Conservation (phyloP, 768 basidiomycete species). For the Gymnopilus dilepis region DNA sequence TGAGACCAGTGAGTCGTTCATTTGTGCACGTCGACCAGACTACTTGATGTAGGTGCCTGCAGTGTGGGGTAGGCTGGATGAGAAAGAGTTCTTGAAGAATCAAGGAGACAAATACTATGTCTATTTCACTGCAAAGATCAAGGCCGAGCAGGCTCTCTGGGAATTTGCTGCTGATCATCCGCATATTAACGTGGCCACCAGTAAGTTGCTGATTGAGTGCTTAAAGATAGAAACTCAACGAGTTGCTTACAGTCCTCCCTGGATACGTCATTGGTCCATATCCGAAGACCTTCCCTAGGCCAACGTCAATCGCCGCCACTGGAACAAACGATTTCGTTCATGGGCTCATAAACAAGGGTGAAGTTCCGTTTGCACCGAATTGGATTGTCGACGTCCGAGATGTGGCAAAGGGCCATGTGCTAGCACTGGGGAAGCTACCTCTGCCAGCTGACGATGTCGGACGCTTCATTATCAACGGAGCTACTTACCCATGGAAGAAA, state of each 20-base stretch:
- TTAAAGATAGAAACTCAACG: background rate
- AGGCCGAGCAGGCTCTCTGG: conserved; percentile 49
- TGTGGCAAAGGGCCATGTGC: conserved; percentile 40
- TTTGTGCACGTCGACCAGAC: background rate
- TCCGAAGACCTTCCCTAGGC: conserved; percentile 36
- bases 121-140: conserved; percentile 47
- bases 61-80: conserved; percentile 41
- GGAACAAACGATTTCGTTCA: conserved; percentile 38
- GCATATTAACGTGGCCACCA: conserved; percentile 42
- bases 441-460: conserved; percentile 28
- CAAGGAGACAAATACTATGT: conserved; percentile 34
- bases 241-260: conserved; percentile 35
- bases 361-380: conserved; percentile 27
- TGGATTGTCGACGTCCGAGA: conserved; percentile 43
- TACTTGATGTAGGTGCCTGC: background rate
- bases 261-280: conserved; percentile 45
- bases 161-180: conserved; percentile 44
- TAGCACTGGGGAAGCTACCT: conserved; percentile 33
- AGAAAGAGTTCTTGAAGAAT: conserved; percentile 36
- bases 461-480: conserved; percentile 36
- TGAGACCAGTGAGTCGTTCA: conserved; percentile 15
- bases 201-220: conserved; percentile 29
- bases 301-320: conserved; percentile 25
- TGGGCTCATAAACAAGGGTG: conserved; percentile 33
- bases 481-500: conserved; percentile 35